A percentile compares a stretch with the other conserved stretches of the same genome.
phyloP scores from a whole-genome alignment of 495 filamentous ascomycete species.

The Daldinia caldariorum region DNA sequence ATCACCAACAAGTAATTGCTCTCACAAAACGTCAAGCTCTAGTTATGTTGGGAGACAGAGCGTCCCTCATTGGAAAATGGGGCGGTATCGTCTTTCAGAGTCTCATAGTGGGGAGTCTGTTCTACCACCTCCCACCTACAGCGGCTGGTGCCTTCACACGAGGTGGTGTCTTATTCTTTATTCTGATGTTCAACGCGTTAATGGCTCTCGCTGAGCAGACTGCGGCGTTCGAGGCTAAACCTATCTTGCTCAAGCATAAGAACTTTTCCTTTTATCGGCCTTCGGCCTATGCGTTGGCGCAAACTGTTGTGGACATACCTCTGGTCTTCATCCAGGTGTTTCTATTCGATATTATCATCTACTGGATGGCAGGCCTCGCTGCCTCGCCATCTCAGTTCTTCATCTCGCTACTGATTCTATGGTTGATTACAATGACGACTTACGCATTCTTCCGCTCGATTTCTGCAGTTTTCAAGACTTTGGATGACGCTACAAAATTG shows the following conservation, averaged over 20 bases:
- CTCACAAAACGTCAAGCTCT: constrained; percentile 73
- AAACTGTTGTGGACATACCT: constrained; percentile 79
- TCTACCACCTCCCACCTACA: constrained; percentile 74
- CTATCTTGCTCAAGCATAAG: constrained; percentile 84
- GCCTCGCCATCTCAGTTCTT: constrained; percentile 84
- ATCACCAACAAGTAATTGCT: constrained; percentile 72
- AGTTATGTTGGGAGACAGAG: constrained; percentile 59
- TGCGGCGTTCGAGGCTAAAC: constrained; percentile 72
- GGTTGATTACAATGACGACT: constrained; percentile 76
- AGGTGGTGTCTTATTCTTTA: constrained; percentile 72
- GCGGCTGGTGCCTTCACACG: constrained; percentile 63
- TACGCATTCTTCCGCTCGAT: constrained; percentile 82
- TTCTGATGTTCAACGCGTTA: constrained; percentile 82
- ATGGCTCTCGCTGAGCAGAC: constrained; percentile 81
- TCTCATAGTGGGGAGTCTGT: constrained; percentile 79
- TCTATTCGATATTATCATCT: constrained; percentile 79
- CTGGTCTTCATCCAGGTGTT: constrained; percentile 74
- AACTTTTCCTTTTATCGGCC: constrained; percentile 87
- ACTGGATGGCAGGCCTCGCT: constrained; percentile 77
- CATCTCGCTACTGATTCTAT: constrained; percentile 70
- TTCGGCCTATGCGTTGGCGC: constrained; percentile 78
- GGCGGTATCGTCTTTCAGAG: constrained; percentile 67
- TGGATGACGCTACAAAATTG: constrained; percentile 75
- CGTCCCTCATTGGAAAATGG: constrained; percentile 67
- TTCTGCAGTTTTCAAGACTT: constrained; percentile 59